These are phyloP conservation scores for Jasminum sambac DNA, from an alignment of 257 asterid species.

Conservation along the genomic window DNA sequence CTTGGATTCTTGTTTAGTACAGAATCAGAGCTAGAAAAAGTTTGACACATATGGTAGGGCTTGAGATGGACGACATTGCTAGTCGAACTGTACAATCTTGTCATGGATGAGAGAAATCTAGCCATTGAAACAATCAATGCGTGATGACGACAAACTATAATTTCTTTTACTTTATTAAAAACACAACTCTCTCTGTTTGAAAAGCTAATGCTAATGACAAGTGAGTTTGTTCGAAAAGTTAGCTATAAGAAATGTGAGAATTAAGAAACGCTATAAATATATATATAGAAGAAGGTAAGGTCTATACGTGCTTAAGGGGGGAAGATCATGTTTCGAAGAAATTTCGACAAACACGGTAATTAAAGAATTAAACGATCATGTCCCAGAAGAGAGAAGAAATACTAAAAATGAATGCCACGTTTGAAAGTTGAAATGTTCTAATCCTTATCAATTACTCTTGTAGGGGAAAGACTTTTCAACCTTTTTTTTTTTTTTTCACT, in stretches of 20 bases:
- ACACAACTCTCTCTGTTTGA: no score
- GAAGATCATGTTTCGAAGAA: background rate
- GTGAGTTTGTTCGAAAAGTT: background rate
- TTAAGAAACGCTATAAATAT: background rate
- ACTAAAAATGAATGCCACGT: background rate
- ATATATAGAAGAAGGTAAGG: background rate
- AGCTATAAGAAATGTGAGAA: background rate
- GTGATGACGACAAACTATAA: background rate
- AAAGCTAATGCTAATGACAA: no score
- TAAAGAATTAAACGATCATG: background rate
- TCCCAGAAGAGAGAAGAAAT: background rate
- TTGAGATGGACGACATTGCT: background rate
- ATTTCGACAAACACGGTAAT: no score
- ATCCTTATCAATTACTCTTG: background rate
- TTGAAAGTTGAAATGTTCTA: background rate
- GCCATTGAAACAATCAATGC: conserved; percentile 25
- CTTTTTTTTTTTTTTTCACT: background rate
- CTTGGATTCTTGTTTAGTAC: conserved; percentile 9
- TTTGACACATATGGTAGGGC: conserved; percentile 1
- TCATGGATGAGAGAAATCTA: conserved; percentile 23
- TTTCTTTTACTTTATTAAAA: no score
- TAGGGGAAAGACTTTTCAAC: background rate
- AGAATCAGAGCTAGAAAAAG: conserved; percentile 16
- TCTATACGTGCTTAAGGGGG: no score
- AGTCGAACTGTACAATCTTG: conserved; percentile 25